These are phyloP conservation scores for Aspergillus sclerotiicarbonarius DNA, from an alignment of 495 filamentous ascomycete genomes.

Conservation along the genomic window DNA sequence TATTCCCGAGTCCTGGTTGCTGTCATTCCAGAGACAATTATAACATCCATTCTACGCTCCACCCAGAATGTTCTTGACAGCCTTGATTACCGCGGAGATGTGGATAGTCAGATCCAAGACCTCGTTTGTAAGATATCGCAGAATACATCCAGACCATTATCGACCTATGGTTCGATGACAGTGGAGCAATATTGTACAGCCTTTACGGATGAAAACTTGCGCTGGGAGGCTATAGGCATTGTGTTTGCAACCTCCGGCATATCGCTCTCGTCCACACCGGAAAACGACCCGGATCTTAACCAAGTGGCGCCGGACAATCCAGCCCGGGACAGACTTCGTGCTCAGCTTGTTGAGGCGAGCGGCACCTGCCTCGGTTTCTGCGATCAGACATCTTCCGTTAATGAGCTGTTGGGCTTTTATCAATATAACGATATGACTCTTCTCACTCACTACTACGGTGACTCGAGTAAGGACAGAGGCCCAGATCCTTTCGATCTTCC, in stretches of 20 bases:
- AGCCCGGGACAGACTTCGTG: slow-evolving; percentile 31
- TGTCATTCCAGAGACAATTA: slow-evolving; percentile 23
- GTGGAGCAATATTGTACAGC: slow-evolving; percentile 35
- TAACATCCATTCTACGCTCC: slow-evolving; percentile 30
- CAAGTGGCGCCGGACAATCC: slow-evolving; percentile 20
- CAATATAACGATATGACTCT: slow-evolving; percentile 45
- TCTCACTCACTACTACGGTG: slow-evolving; percentile 48
- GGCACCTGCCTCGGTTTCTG: slow-evolving; percentile 46
- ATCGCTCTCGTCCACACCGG: slow-evolving; percentile 36
- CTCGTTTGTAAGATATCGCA: slow-evolving; percentile 33
- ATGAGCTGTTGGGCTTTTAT: slow-evolving; percentile 46
- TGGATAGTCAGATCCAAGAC: slow-evolving; percentile 30
- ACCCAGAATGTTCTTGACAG: slow-evolving; percentile 25
- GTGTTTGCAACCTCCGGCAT: slow-evolving; percentile 50
- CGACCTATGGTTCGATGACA: slow-evolving; percentile 29
- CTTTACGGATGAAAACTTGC: slow-evolving; percentile 51
- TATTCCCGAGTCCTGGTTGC: slow-evolving; percentile 23
- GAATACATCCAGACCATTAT: slow-evolving; percentile 32
- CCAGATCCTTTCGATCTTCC: not conserved
- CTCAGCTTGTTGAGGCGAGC: slow-evolving; percentile 40
- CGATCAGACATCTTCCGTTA: slow-evolving; percentile 45
- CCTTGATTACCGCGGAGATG: slow-evolving; percentile 20
- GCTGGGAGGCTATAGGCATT: slow-evolving; percentile 60
- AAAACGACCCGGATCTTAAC: slow-evolving; percentile 34
- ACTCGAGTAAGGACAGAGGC: slow-evolving; percentile 43